Percentiles rank a stretch among this genome's conserved stretches.
Conservation (phyloP, 225 moss, liverwort and hornwort species). For the Pseudoscleropodium purum region DNA sequence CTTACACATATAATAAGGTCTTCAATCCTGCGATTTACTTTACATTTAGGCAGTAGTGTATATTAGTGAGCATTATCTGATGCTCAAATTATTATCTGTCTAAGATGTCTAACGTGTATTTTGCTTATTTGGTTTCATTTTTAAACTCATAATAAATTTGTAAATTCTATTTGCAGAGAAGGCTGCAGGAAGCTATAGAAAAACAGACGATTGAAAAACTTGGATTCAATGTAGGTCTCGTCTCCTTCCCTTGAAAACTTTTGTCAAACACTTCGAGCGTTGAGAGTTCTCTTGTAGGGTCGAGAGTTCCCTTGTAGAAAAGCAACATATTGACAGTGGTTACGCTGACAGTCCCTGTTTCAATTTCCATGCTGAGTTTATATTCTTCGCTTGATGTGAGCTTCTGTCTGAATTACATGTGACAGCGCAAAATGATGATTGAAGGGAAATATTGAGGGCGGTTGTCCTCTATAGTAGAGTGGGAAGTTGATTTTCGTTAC, state of each 20-base stretch:
- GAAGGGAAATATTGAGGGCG: neutral
- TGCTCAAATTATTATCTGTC: neutral
- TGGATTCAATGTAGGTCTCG: conserved; percentile 52
- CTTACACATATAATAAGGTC: neutral
- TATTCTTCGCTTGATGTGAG: neutral
- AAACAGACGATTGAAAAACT: conserved; percentile 60
- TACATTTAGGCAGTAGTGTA: neutral
- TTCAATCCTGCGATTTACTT: neutral
- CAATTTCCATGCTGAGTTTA: neutral
- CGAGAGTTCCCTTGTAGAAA: neutral
- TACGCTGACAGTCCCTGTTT: neutral
- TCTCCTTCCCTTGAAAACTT: neutral
- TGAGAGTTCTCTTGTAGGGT: neutral
- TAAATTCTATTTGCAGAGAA: conserved; percentile 35
- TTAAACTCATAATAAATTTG: neutral
- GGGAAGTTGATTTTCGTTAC: neutral
- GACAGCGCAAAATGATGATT: neutral
- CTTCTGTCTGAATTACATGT: neutral
- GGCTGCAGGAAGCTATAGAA: conserved; percentile 47
- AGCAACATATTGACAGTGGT: neutral
- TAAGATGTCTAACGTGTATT: neutral
- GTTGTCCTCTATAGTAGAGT: neutral
- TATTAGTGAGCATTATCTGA: neutral
- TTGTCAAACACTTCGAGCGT: neutral
- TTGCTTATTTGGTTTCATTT: neutral